Conservation (phyloP, 345 rosid species). For the Eucalyptus sp. region DNA sequence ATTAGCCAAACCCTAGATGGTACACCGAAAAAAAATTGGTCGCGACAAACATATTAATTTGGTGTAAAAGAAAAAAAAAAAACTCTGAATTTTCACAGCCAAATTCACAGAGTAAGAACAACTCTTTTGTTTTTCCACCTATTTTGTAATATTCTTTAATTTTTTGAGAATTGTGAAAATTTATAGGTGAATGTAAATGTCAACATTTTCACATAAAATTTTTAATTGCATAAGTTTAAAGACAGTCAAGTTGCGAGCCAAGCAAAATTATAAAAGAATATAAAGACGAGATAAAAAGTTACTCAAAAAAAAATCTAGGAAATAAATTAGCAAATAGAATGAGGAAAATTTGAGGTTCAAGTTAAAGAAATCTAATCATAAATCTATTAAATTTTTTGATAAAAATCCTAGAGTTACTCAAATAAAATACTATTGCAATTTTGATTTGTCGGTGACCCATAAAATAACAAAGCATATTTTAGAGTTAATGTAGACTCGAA, state of each 20-base stretch:
- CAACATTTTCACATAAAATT: too few species aligned
- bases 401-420: not conserved
- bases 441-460: too few species aligned
- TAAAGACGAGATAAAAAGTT: not conserved
- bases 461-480: not conserved
- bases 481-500: not conserved
- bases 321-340: not conserved
- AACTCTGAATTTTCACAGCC: not conserved
- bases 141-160: not conserved
- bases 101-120: not conserved
- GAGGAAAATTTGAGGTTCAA: accelerated
- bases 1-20: too few species aligned
- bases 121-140: not conserved
- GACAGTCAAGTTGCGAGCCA: accelerated
- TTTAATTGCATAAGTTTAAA: not conserved
- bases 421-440: too few species aligned
- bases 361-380: not conserved
- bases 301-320: not conserved
- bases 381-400: too few species aligned
- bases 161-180: not conserved
- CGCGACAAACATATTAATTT: too few species aligned
- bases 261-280: not conserved
- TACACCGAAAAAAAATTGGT: too few species aligned
- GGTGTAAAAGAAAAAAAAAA: not conserved
- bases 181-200: not conserved